Conservation (phyloP, 2,329 filamentous ascomycete genomes). For the Metarhizium album region DNA sequence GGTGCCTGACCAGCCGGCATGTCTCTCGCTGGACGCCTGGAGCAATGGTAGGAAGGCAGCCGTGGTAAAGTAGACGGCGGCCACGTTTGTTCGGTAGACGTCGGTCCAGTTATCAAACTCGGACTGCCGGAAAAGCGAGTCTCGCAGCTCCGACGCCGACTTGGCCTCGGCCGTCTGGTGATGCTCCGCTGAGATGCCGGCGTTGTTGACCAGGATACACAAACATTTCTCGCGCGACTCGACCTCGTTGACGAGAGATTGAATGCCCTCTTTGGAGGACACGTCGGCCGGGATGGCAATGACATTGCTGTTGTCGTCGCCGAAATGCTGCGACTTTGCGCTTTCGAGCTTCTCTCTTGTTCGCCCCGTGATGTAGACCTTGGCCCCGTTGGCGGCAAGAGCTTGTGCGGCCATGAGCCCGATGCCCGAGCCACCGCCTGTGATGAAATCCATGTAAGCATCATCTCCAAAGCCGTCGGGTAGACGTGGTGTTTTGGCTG, state of each 20-base stretch:
- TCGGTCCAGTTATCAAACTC: conserved; percentile 61
- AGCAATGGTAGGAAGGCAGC: conserved; percentile 53
- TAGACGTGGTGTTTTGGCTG: conserved; percentile 2
- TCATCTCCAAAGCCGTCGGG: no score
- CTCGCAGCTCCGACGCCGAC: conserved; percentile 38
- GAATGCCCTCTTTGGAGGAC: conserved; percentile 48
- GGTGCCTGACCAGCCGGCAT: conserved; percentile 41
- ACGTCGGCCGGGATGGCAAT: conserved; percentile 52
- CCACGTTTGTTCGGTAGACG: conserved; percentile 66
- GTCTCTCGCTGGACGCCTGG: conserved; percentile 34
- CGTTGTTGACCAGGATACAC: conserved; percentile 59
- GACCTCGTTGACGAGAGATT: conserved; percentile 46
- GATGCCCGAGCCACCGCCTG: conserved; percentile 49
- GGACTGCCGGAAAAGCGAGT: conserved; percentile 58
- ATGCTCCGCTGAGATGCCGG: conserved; percentile 47
- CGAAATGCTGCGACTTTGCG: conserved; percentile 46
- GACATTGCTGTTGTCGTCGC: conserved; percentile 43
- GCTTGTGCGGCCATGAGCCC: conserved; percentile 60
- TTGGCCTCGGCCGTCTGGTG: conserved; percentile 44
- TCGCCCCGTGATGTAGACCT: conserved; percentile 60
- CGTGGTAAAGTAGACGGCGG: conserved; percentile 55
- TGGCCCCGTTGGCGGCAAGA: conserved; percentile 55
- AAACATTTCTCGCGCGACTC: conserved; percentile 44
- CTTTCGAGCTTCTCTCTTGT: conserved; percentile 51
- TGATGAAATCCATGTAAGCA: background rate